Evolutionary conservation across 805 yeast genomes (phyloP).

Genomic region (Candida verbasci): DNA sequence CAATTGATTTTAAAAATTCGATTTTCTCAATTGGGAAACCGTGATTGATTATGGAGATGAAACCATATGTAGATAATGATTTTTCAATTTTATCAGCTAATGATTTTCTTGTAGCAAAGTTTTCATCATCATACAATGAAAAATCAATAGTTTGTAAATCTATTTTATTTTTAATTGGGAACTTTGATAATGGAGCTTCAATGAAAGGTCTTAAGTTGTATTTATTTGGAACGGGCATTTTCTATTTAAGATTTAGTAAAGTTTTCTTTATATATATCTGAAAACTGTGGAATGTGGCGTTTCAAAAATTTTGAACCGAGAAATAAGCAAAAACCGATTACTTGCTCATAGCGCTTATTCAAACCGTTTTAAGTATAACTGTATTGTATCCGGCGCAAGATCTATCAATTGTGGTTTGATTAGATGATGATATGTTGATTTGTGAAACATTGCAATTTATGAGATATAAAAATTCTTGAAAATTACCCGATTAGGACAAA

Average conservation of each 20-base stretch:
- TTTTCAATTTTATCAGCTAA: constrained; percentile 36
- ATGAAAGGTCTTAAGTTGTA: constrained; percentile 22
- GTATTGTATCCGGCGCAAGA: too few relatives aligned
- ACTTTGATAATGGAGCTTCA: constrained; percentile 20
- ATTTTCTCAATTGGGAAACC: constrained; percentile 32
- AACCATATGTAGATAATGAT: constrained; percentile 40
- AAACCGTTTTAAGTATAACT: too few relatives aligned
- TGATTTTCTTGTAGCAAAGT: constrained; percentile 18
- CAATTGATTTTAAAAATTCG: constrained; percentile 33
- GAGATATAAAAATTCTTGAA: not conserved
- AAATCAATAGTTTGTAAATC: constrained; percentile 35
- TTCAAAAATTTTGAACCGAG: too few relatives aligned
- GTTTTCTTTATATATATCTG: too few relatives aligned
- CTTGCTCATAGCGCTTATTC: too few relatives aligned
- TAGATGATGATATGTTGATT: too few relatives aligned
- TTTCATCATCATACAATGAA: constrained; percentile 30
- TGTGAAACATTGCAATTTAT: not conserved
- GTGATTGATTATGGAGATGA: constrained; percentile 39
- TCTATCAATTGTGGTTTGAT: too few relatives aligned
- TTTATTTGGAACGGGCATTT: constrained; percentile 11
- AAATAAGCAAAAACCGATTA: too few relatives aligned
- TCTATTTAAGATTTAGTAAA: too few relatives aligned
- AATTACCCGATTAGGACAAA: too few relatives aligned
- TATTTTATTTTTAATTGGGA: constrained; percentile 15
- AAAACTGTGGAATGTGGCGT: too few relatives aligned